Evolutionary conservation across 1,139 yeast genomes (phyloP).

Genomic region (Candida tropicalis): DNA sequence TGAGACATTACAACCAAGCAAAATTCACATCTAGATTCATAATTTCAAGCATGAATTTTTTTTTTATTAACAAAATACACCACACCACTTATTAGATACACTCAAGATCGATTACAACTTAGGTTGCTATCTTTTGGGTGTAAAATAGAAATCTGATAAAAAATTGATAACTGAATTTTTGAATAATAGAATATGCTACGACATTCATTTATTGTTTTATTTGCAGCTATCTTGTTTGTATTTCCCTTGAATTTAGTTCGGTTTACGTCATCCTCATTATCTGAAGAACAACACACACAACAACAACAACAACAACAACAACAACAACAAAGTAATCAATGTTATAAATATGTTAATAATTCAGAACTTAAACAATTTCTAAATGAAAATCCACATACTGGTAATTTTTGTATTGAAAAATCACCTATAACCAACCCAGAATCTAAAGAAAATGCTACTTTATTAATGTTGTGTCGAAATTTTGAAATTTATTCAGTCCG

Average conservation of each 20-base stretch:
- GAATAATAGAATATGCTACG: conserved; percentile 7
- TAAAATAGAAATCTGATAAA: too few relatives aligned
- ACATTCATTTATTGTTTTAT: neutral
- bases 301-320: too few relatives aligned
- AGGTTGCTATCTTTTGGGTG: too few relatives aligned
- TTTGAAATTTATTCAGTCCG: conserved; percentile 60
- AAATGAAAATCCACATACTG: neutral
- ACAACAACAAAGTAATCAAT: neutral
- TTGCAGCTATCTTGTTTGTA: conserved; percentile 4
- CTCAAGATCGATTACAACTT: too few relatives aligned
- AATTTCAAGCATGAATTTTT: too few relatives aligned
- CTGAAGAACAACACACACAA: neutral
- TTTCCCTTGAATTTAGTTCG: neutral
- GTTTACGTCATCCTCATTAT: neutral
- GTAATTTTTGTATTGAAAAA: conserved; percentile 11
- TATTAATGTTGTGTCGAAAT: conserved; percentile 75
- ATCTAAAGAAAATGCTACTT: conserved; percentile 51
- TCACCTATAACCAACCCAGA: neutral
- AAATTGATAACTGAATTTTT: too few relatives aligned
- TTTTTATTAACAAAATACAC: too few relatives aligned
- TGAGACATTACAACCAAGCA: too few relatives aligned
- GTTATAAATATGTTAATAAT: conserved; percentile 4
- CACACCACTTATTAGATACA: too few relatives aligned
- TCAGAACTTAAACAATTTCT: conserved; percentile 7
- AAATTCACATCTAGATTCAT: too few relatives aligned